These are phyloP conservation scores for Carallia pectinifolia DNA, from an alignment of 345 rosid species.

Conservation along the genomic window DNA sequence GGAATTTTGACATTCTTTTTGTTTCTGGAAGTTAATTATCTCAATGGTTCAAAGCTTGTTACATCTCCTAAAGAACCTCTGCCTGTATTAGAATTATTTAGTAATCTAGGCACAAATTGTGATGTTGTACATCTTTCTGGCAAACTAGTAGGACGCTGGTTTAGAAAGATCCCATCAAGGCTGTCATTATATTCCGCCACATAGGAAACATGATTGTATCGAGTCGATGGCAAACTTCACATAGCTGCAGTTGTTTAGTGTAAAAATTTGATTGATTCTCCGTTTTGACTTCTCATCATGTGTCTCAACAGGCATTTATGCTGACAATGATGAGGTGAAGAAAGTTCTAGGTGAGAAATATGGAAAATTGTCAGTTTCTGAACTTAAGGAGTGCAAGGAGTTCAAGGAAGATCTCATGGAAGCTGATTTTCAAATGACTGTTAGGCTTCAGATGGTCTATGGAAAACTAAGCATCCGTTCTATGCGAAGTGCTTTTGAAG, in stretches of 20 bases:
- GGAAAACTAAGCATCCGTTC: constrained; percentile 66
- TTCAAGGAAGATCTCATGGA: constrained; percentile 58
- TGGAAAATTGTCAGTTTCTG: constrained; percentile 50
- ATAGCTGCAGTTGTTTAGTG: background rate
- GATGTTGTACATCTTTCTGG: background rate
- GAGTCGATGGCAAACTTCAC: background rate
- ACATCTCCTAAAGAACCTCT: background rate
- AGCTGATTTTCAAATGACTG: constrained; percentile 62
- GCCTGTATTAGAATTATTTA: background rate
- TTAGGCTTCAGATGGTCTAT: constrained; percentile 79
- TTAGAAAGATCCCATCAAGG: background rate
- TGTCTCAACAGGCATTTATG: constrained; percentile 61
- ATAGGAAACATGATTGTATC: too few species aligned
- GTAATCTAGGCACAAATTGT: background rate
- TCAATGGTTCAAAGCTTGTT: background rate
- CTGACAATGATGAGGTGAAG: constrained; percentile 57
- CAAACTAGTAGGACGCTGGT: background rate
- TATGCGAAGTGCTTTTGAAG: constrained; percentile 77
- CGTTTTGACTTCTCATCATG: background rate
- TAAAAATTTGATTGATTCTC: background rate
- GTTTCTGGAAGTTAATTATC: background rate
- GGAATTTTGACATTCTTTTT: background rate
- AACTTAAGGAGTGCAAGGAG: constrained; percentile 53
- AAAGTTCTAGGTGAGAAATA: constrained; percentile 56
- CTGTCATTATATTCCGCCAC: background rate